phyloP scores from a whole-genome alignment of 345 rosid species.

The Eutrema yunnanense region DNA sequence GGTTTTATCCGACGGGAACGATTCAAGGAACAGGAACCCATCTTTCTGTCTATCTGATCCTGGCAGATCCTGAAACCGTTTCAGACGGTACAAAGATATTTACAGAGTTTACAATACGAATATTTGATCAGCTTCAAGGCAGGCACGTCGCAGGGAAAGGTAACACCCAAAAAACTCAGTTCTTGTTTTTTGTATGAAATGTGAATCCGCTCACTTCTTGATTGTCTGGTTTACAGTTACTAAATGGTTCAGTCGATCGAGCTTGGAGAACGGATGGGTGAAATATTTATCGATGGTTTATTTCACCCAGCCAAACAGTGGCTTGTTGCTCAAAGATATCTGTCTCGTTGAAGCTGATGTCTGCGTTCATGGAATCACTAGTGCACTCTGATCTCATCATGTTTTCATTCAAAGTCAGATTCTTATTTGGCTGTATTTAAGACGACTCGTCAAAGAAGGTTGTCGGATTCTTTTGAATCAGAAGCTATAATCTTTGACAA shows the following conservation, averaged over 20 bases:
- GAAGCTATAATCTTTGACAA: background rate
- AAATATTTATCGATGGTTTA: conserved; percentile 27
- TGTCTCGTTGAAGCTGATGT: conserved; percentile 33
- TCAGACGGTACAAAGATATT: conserved; percentile 19
- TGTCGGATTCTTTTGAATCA: background rate
- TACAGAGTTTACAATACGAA: conserved; percentile 21
- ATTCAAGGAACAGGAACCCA: conserved; percentile 30
- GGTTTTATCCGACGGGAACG: conserved; percentile 25
- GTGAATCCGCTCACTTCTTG: background rate
- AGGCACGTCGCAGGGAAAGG: conserved; percentile 32
- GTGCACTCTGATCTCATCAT: conserved; percentile 6
- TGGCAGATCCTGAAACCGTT: conserved; percentile 23
- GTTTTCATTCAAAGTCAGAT: background rate
- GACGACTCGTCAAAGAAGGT: background rate
- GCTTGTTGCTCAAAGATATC: conserved; percentile 25
- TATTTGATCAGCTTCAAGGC: conserved; percentile 32
- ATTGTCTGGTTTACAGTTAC: conserved; percentile 7
- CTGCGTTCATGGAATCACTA: conserved; percentile 24
- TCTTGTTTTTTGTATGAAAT: background rate
- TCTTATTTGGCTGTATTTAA: background rate
- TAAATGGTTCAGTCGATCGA: conserved; percentile 24
- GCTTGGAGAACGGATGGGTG: conserved; percentile 29
- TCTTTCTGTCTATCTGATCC: conserved; percentile 24
- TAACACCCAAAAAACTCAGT: background rate
- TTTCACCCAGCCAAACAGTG: conserved; percentile 30